A percentile compares a stretch with the other conserved stretches of the same genome.
phyloP scores from a whole-genome alignment of 495 filamentous ascomycete genomes.

The Penicillium pancosmium region DNA sequence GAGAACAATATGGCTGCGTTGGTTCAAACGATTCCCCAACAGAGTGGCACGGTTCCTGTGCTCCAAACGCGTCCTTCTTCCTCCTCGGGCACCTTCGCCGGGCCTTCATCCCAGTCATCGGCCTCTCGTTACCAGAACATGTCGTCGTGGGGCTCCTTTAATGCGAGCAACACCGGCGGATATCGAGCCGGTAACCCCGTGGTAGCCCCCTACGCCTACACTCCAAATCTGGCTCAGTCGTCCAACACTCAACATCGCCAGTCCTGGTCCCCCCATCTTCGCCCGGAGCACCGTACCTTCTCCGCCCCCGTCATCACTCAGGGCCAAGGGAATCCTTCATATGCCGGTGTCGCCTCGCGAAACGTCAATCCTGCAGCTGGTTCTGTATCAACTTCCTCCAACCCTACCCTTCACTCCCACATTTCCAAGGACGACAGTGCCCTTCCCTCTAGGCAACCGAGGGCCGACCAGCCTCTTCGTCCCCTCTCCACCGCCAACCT shows the following conservation, averaged over 20 bases:
- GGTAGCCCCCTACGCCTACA: constrained; percentile 85
- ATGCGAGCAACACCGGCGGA: constrained; percentile 56
- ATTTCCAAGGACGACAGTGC: constrained; percentile 53
- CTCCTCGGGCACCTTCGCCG: constrained; percentile 56
- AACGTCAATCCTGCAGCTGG: constrained; percentile 61
- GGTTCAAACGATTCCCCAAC: constrained; percentile 86
- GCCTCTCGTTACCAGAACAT: constrained; percentile 54
- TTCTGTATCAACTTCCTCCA: constrained; percentile 60
- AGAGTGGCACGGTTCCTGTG: constrained; percentile 77
- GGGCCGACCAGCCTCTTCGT: constrained; percentile 44
- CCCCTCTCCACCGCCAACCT: constrained; percentile 57
- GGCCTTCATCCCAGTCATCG: constrained; percentile 47
- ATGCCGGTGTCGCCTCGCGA: constrained; percentile 42
- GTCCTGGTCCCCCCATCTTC: constrained; percentile 60
- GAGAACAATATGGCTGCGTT: constrained; percentile 78
- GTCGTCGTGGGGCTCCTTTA: constrained; percentile 68
- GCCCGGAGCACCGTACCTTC: constrained; percentile 67
- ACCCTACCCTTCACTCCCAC: constrained; percentile 43
- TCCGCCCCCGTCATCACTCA: constrained; percentile 63
- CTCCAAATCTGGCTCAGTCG: constrained; percentile 64
- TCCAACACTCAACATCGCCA: constrained; percentile 58
- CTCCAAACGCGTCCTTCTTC: constrained; percentile 80
- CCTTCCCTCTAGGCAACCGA: constrained; percentile 43
- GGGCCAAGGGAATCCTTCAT: constrained; percentile 44
- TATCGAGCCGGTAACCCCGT: constrained; percentile 71